Evolutionary conservation across 805 yeast species (phyloP).

Genomic region (Ogataea degrootiae): DNA sequence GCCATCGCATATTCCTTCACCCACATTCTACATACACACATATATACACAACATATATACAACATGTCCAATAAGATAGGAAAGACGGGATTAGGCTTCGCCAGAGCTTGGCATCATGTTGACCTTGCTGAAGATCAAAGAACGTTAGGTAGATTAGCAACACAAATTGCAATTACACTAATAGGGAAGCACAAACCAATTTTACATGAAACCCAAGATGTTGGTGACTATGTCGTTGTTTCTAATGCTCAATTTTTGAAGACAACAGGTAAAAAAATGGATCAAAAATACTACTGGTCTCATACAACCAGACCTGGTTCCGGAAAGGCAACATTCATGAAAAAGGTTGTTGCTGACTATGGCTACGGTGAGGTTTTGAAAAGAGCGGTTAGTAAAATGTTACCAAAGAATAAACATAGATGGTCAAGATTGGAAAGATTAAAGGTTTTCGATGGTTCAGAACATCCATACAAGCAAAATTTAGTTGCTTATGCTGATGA

Average conservation of each 20-base stretch:
- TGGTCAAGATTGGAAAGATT: slow-evolving; percentile 75
- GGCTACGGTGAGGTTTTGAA: slow-evolving; percentile 85
- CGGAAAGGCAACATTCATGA: slow-evolving; percentile 78
- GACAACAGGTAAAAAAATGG: slow-evolving; percentile 80
- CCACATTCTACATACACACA: background rate
- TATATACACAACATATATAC: background rate
- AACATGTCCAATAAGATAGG: slow-evolving; percentile 46
- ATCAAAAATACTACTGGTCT: slow-evolving; percentile 79
- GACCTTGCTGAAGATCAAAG: slow-evolving; percentile 82
- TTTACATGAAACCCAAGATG: slow-evolving; percentile 70
- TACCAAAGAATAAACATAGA: slow-evolving; percentile 86
- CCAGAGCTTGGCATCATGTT: slow-evolving; percentile 93
- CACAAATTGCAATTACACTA: slow-evolving; percentile 78
- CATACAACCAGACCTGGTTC: slow-evolving; percentile 91
- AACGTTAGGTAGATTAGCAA: slow-evolving; percentile 88
- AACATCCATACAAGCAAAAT: slow-evolving; percentile 81
- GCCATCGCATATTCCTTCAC: background rate
- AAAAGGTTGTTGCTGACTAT: slow-evolving; percentile 63
- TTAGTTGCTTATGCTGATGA: slow-evolving; percentile 84
- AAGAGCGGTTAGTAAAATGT: slow-evolving; percentile 93
- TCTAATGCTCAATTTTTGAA: slow-evolving; percentile 82
- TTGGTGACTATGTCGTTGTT: slow-evolving; percentile 96
- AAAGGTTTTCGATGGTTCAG: slow-evolving; percentile 82
- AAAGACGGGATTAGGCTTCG: slow-evolving; percentile 42
- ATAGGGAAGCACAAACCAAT: slow-evolving; percentile 98